Evolutionary conservation across 495 filamentous ascomycete species (phyloP), one percentile per base, ranked within the genome.

Genomic region (Penicillium verhagenii): DNA sequence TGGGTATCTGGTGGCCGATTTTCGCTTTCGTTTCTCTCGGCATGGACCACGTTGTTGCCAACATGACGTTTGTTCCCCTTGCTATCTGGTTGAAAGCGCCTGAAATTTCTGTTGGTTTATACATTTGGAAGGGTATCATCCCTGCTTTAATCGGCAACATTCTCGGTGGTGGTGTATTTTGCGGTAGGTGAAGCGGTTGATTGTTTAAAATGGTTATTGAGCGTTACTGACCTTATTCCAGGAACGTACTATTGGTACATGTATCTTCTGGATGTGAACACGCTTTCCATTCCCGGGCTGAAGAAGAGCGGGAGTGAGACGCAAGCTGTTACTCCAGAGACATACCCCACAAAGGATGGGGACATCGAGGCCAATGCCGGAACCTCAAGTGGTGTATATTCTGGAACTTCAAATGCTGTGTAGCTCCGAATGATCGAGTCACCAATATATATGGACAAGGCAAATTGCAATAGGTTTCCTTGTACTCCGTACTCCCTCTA

Each of bases 61-160:
- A 85, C 58, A 86, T 85, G 81, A 84, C 82, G 31, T 84, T 85
- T 58, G 79, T 86, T 31, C 82, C 83, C 8, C 63, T 81, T 59
- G 79, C 67, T 7, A 82, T 86, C 24, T 86, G 75, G 66, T 56
- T 81, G 1, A 71, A 68, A 0, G 71, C 82, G 0, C 80, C 82
- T 0, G 65, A 60, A 1, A 69, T 86, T 21, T 72, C 69, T 1
- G 73, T 81, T 7, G 72, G 75, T 1, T 64, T 84, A 44, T 86
- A 86, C 47, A 84, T 86, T 60, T 86, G 82, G 82, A 85, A 87
- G 59, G 79, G 76, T 19, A 80, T 85, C 42, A 83, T 86, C 46
- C 84, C 84, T 1, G 72, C 81, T 3, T 42, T 78, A 18, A 50
- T 86, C 18, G 82, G 83, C 3, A 87, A 86, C 57, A 75, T 80